These are phyloP conservation scores for Fusarium sp. DNA, from an alignment of 2,329 filamentous ascomycete species.

Conservation along the genomic window DNA sequence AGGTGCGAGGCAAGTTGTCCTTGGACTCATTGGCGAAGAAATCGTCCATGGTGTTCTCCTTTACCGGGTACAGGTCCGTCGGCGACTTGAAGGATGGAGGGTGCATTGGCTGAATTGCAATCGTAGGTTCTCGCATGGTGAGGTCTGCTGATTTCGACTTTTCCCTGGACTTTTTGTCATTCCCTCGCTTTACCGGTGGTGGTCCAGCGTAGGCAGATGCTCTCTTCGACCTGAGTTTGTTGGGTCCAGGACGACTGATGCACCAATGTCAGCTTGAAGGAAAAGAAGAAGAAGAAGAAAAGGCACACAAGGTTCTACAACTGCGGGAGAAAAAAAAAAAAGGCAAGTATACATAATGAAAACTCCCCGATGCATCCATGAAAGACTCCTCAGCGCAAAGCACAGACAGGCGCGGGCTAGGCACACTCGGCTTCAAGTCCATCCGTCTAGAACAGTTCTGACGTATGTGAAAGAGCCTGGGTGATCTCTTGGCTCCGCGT, in stretches of 20 bases:
- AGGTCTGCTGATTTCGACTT: conserved; percentile 21
- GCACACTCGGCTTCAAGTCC: conserved; percentile 40
- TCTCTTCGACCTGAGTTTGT: conserved; percentile 43
- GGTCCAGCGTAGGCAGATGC: conserved; percentile 36
- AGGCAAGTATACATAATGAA: conserved; percentile 19
- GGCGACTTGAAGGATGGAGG: conserved; percentile 33
- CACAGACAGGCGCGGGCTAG: conserved; percentile 28
- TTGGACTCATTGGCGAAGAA: conserved; percentile 27
- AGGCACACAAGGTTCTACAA: conserved; percentile 4
- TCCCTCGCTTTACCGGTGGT: conserved; percentile 16
- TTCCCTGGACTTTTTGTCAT: conserved; percentile 22
- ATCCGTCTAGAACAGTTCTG: conserved; percentile 40
- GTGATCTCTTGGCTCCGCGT: conserved; percentile 35
- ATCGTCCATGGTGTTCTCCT: conserved; percentile 32
- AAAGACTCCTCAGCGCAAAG: conserved; percentile 1
- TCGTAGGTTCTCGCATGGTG: conserved; percentile 40
- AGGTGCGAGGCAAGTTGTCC: conserved; percentile 25
- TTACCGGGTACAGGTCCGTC: conserved; percentile 35
- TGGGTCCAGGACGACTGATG: conserved; percentile 40
- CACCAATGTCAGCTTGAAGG: conserved; percentile 19
- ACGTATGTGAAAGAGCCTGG: conserved; percentile 33
- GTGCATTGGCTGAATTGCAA: conserved; percentile 36
- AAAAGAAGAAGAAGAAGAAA: conserved; percentile 1
- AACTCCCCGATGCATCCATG: conserved; percentile 7
- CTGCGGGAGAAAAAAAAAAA: conserved; percentile 7